These are phyloP conservation scores for Apostasia shenzhenica DNA, from an alignment of 106 monocot species.

Conservation along the genomic window DNA sequence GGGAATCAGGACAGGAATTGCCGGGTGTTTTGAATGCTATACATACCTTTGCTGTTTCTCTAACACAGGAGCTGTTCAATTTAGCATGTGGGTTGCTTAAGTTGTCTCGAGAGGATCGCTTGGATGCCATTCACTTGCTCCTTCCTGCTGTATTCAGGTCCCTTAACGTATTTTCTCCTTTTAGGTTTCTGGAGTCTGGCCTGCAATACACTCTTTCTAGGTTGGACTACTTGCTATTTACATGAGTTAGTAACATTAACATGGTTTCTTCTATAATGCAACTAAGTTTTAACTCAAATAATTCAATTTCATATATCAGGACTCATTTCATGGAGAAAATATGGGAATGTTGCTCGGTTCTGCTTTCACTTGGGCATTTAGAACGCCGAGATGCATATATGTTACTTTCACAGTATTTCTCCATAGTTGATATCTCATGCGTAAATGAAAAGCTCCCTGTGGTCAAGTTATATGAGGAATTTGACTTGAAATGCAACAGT, in stretches of 20 bases:
- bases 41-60: constrained; percentile 23
- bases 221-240: constrained; percentile 19
- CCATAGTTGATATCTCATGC: constrained; percentile 7
- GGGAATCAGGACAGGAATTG: constrained; percentile 4
- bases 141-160: constrained; percentile 48
- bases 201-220: constrained; percentile 27
- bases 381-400: constrained; percentile 73
- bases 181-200: constrained; percentile 25
- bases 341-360: constrained; percentile 51
- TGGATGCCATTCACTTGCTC: constrained; percentile 40
- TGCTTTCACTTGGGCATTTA: constrained; percentile 51
- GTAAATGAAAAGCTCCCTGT: neutral
- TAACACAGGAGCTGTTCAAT: constrained; percentile 54
- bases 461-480: constrained; percentile 12
- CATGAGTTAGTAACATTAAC: neutral
- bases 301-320: constrained; percentile 26
- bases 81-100: constrained; percentile 34
- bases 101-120: constrained; percentile 29
- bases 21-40: neutral
- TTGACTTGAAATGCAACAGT: constrained; percentile 33
- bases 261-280: neutral
- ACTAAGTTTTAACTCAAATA: neutral
- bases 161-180: constrained; percentile 15
- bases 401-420: constrained; percentile 49
- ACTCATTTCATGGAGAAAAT: constrained; percentile 36